Percentiles rank a stretch among this genome's conserved stretches.
Evolutionary conservation across 2,329 filamentous ascomycete genomes (phyloP).

Genomic region (Sarocladiaceae sp.): DNA sequence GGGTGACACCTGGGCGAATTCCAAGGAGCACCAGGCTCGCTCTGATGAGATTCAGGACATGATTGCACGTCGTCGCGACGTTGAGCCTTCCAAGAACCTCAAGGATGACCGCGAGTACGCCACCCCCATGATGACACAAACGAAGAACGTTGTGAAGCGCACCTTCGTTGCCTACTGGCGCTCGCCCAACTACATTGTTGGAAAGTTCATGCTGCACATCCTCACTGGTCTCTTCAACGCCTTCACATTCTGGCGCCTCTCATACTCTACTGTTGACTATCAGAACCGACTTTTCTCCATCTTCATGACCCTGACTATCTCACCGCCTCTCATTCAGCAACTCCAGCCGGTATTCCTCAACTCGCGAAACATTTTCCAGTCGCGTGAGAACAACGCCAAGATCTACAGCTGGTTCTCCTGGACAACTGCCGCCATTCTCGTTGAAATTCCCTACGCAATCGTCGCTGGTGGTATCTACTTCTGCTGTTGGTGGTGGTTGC

Average conservation of each 20-base stretch:
- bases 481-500: slow-evolving; percentile 53
- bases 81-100: slow-evolving; percentile 30
- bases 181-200: slow-evolving; percentile 57
- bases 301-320: slow-evolving; percentile 74
- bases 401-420: slow-evolving; percentile 76
- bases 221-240: slow-evolving; percentile 64
- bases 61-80: slow-evolving; percentile 37
- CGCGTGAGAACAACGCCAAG: slow-evolving; percentile 70
- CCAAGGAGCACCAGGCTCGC: slow-evolving; percentile 41
- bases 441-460: slow-evolving; percentile 67
- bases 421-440: slow-evolving; percentile 59
- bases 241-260: slow-evolving; percentile 65
- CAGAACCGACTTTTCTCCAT: slow-evolving; percentile 70
- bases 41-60: slow-evolving; percentile 49
- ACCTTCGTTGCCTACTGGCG: slow-evolving; percentile 63
- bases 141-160: slow-evolving; percentile 48
- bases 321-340: slow-evolving; percentile 71
- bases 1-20: slow-evolving; percentile 56
- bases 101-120: slow-evolving; percentile 59
- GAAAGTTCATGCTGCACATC: slow-evolving; percentile 59
- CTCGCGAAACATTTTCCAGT: slow-evolving; percentile 63
- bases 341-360: slow-evolving; percentile 69
- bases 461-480: slow-evolving; percentile 51
- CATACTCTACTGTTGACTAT: slow-evolving; percentile 54
- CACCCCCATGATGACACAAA: slow-evolving; percentile 52